Percentiles rank a stretch among this genome's conserved stretches.
Evolutionary conservation across 345 rosid species (phyloP).

Genomic region (Brassica juncea): DNA sequence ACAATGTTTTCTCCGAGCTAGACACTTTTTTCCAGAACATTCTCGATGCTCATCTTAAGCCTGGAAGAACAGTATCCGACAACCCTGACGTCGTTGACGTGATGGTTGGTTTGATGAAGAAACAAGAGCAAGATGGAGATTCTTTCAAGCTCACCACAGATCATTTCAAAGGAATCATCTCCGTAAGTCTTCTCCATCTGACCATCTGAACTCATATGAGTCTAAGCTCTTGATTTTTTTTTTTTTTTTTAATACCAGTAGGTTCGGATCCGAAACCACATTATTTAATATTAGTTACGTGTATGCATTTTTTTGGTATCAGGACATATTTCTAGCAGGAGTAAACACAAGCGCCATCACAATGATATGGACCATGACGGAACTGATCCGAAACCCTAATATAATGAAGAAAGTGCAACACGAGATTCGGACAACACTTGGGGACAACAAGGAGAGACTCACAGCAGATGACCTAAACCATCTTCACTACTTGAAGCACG

Average conservation of each 20-base stretch:
- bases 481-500: constrained; percentile 64
- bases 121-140: constrained; percentile 27
- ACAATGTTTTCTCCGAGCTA: constrained; percentile 39
- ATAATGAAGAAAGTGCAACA: constrained; percentile 57
- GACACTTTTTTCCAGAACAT: constrained; percentile 46
- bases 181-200: constrained; percentile 12
- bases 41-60: constrained; percentile 50
- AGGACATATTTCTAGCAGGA: constrained; percentile 67
- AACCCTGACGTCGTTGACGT: constrained; percentile 41
- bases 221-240: too few relatives aligned
- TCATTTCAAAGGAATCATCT: constrained; percentile 39
- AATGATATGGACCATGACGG: constrained; percentile 64
- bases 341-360: constrained; percentile 60
- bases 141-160: constrained; percentile 26
- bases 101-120: constrained; percentile 28
- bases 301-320: background rate
- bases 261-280: too few relatives aligned
- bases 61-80: constrained; percentile 32
- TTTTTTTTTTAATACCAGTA: too few relatives aligned
- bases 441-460: constrained; percentile 42
- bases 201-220: too few relatives aligned
- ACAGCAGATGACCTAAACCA: constrained; percentile 52
- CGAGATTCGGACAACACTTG: constrained; percentile 56
- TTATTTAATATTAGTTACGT: too few relatives aligned
- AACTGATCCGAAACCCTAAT: constrained; percentile 60